Evolutionary conservation across 768 basidiomycete genomes (phyloP).

Genomic region (Mycena haematopus): DNA sequence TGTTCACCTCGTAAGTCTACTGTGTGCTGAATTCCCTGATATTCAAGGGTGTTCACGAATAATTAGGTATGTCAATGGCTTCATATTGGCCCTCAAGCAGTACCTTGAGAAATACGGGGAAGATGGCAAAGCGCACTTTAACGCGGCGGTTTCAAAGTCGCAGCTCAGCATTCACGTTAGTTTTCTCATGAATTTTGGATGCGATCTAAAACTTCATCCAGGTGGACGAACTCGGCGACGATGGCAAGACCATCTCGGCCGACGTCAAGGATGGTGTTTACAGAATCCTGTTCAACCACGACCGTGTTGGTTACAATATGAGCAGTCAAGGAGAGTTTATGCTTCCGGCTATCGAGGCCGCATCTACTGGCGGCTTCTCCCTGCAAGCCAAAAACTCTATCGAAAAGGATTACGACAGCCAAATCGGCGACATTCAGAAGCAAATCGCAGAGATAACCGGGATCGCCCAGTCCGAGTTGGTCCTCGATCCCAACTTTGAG

Average conservation of each 20-base stretch:
- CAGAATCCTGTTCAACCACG: slow-evolving; percentile 43
- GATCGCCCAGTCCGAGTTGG: slow-evolving; percentile 37
- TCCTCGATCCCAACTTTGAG: slow-evolving; percentile 46
- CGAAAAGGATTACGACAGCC: slow-evolving; percentile 35
- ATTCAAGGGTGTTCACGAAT: neutral
- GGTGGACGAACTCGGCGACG: slow-evolving; percentile 12
- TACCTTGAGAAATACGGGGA: slow-evolving; percentile 41
- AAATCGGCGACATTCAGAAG: slow-evolving; percentile 36
- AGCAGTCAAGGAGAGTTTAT: slow-evolving; percentile 34
- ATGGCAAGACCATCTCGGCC: slow-evolving; percentile 34
- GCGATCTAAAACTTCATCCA: neutral
- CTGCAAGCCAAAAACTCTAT: slow-evolving; percentile 42
- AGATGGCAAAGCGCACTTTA: slow-evolving; percentile 43
- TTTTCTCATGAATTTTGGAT: neutral
- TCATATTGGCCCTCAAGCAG: slow-evolving; percentile 38
- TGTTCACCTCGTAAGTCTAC: slow-evolving; percentile 35
- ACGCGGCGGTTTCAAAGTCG: slow-evolving; percentile 40
- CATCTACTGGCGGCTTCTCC: slow-evolving; percentile 37
- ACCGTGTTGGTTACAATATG: slow-evolving; percentile 40
- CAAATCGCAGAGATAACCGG: slow-evolving; percentile 38
- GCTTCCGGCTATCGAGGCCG: slow-evolving; percentile 41
- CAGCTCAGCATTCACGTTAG: slow-evolving; percentile 38
- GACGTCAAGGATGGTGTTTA: slow-evolving; percentile 47
- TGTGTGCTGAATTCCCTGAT: neutral
- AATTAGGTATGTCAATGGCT: slow-evolving; percentile 44